phyloP scores from a whole-genome alignment of 2,329 filamentous ascomycete genomes.

The Colletotrichum sp. region DNA sequence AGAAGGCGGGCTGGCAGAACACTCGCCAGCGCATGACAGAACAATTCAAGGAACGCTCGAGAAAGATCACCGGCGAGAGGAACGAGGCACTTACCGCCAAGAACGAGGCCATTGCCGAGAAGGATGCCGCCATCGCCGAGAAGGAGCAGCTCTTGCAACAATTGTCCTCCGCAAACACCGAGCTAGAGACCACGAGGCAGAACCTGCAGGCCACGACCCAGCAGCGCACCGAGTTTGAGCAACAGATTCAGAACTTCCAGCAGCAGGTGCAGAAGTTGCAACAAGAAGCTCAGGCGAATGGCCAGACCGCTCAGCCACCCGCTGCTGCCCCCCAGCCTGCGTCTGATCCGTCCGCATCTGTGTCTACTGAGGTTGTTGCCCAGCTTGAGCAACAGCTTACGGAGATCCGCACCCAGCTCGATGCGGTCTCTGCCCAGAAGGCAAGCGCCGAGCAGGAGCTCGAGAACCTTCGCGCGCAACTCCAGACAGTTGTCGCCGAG shows the following conservation, averaged over 20 bases:
- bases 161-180: conserved; percentile 52
- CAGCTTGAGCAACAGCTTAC: conserved; percentile 56
- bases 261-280: conserved; percentile 44
- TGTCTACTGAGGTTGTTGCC: conserved; percentile 50
- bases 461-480: conserved; percentile 57
- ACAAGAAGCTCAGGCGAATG: conserved; percentile 40
- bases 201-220: conserved; percentile 34
- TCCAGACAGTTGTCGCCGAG: conserved; percentile 67
- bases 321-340: conserved; percentile 32
- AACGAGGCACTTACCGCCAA: conserved; percentile 57
- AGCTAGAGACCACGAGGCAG: conserved; percentile 57
- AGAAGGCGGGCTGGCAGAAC: conserved; percentile 59
- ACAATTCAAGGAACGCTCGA: conserved; percentile 68
- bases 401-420: conserved; percentile 65
- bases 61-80: conserved; percentile 59
- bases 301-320: conserved; percentile 40
- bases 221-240: conserved; percentile 42
- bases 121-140: conserved; percentile 57
- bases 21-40: conserved; percentile 60
- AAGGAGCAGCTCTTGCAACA: conserved; percentile 59
- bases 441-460: conserved; percentile 70
- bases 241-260: conserved; percentile 49
- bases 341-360: conserved; percentile 43
- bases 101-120: conserved; percentile 55
- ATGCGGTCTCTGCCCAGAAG: conserved; percentile 71